Conservation (phyloP, 2,329 filamentous ascomycete genomes). For the Byssothecium circinans region DNA sequence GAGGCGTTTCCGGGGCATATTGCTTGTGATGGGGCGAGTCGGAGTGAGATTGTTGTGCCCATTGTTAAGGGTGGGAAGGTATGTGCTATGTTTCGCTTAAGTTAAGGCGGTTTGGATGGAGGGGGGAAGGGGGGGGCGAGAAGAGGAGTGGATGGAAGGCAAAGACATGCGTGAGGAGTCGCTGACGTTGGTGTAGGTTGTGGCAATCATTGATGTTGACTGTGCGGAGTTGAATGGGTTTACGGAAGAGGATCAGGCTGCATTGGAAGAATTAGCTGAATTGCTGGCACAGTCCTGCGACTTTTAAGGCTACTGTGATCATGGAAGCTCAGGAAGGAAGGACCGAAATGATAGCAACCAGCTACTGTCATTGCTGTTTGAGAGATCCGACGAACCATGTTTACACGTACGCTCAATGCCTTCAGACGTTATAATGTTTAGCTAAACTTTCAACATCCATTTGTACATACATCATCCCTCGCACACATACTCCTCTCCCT, state of each 20-base stretch:
- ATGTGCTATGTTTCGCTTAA: constrained; percentile 11
- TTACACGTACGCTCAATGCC: too few relatives aligned
- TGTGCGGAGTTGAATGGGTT: constrained; percentile 70
- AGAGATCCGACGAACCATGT: too few relatives aligned
- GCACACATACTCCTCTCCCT: too few relatives aligned
- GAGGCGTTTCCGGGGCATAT: constrained; percentile 78
- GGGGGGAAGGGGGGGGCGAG: background rate
- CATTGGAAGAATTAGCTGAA: constrained; percentile 63
- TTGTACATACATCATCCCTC: too few relatives aligned
- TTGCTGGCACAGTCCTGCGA: constrained; percentile 39
- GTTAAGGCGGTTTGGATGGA: background rate
- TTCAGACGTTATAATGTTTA: too few relatives aligned
- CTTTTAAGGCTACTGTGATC: constrained; percentile 16
- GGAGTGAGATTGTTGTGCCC: constrained; percentile 81
- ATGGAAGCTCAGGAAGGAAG: too few relatives aligned
- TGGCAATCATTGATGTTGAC: constrained; percentile 80
- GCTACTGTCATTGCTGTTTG: too few relatives aligned
- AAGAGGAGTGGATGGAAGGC: background rate
- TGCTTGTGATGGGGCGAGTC: constrained; percentile 74
- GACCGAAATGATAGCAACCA: too few relatives aligned
- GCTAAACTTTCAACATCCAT: too few relatives aligned
- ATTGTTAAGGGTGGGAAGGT: constrained; percentile 58
- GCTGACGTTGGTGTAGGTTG: constrained; percentile 48
- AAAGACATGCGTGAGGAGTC: background rate
- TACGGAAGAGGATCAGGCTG: constrained; percentile 65